phyloP scores from a whole-genome alignment of 768 basidiomycete species.

The Sporobolomyces roseus region DNA sequence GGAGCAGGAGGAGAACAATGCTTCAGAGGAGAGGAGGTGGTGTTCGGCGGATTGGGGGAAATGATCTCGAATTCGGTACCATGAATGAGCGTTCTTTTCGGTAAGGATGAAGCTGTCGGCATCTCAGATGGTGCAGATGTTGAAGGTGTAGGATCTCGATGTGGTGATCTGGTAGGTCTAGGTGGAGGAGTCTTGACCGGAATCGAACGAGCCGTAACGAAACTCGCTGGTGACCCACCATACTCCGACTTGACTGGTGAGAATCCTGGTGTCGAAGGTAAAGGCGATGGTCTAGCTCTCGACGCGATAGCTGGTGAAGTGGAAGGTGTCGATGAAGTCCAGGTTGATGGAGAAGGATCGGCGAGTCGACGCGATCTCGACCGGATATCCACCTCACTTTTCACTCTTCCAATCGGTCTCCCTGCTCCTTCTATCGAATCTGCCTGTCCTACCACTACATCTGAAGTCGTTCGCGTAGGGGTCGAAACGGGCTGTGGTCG shows the following conservation, averaged over 20 bases:
- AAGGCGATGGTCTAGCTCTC: background rate
- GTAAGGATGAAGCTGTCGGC: background rate
- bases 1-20: background rate
- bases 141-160: background rate
- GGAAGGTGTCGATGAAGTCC: background rate
- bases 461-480: background rate
- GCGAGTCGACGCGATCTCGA: constrained; percentile 13
- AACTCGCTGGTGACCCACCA: background rate
- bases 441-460: no score
- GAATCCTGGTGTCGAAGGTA: background rate
- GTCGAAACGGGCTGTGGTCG: background rate
- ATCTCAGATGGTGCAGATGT: background rate
- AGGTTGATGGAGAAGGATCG: background rate
- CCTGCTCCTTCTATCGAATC: background rate
- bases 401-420: constrained; percentile 6
- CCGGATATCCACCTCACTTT: constrained; percentile 14
- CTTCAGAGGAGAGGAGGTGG: background rate
- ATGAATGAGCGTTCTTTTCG: constrained; percentile 4
- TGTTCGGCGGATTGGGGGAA: background rate
- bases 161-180: constrained; percentile 2
- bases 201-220: constrained; percentile 15
- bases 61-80: constrained; percentile 25
- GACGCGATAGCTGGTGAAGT: background rate
- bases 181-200: constrained; percentile 11
- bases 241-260: constrained; percentile 3